Conservation (phyloP, 2,329 filamentous ascomycete genomes). For the Trichoderma sp. region DNA sequence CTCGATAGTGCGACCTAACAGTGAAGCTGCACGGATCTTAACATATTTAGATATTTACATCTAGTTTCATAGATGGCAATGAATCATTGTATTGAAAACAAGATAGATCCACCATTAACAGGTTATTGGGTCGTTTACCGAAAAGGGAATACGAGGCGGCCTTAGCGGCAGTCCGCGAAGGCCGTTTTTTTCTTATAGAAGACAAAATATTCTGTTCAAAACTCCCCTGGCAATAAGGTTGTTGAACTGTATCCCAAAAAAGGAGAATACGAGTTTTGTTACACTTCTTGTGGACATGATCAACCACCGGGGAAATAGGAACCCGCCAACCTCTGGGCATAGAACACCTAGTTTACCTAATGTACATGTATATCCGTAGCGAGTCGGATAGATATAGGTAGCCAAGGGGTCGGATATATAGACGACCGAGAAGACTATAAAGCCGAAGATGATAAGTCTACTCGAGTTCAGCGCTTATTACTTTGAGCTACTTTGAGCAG, state of each 20-base stretch:
- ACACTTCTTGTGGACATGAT: background rate
- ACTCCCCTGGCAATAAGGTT: background rate
- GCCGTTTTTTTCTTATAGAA: background rate
- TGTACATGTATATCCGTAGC: background rate
- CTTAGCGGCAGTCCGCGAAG: background rate
- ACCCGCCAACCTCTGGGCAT: too few species aligned
- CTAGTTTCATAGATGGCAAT: background rate
- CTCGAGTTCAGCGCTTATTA: background rate
- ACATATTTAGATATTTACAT: background rate
- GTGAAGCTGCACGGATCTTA: background rate
- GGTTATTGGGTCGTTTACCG: background rate
- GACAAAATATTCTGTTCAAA: background rate
- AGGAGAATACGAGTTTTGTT: background rate
- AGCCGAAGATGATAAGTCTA: background rate
- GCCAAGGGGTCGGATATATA: background rate
- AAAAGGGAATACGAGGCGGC: background rate
- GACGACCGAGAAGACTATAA: background rate
- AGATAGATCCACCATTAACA: background rate
- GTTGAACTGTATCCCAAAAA: background rate
- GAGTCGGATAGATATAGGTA: background rate
- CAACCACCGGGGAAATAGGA: too few species aligned
- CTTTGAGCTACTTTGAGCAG: background rate
- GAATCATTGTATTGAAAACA: background rate
- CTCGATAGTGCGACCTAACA: background rate
- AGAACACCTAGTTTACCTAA: background rate